Evolutionary conservation across 108 stramenopile genomes (phyloP), one percentile per base, ranked within the genome.

Genomic region (Stephanodiscus minutulus): DNA sequence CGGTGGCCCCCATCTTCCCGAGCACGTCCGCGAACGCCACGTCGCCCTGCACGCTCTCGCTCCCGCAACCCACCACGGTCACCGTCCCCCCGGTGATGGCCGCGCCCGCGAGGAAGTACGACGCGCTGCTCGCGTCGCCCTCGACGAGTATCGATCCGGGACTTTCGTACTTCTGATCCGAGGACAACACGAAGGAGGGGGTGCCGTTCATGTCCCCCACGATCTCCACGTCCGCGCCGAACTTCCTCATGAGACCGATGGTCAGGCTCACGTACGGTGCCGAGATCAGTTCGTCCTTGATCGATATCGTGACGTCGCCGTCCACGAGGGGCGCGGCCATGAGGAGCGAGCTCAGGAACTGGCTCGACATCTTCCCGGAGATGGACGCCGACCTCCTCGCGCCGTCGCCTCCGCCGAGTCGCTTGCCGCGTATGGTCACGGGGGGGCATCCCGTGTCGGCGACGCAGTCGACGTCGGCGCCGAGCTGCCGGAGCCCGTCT

Each of bases 341-440:
- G 68, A 98, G 94, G 7, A 97, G 71, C 1, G 96, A 95, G 7
- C 93, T 95, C 4, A 98, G 87, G 77, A 97, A 97, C 72, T 97
- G 98, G 15, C 89, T 91, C n/a, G 96, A 97, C 91, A 97, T 98
- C 76, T 97, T 96, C 35, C 98, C 98, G 60, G 91, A 90, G 66
- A 98, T 96, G 13, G 82, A 74, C 15, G 91, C 84, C 83, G 76
- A 76, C 36, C 43, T 12, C 43, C 15, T 0, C 12, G 13, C 31
- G 31, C 5, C 31, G 47, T 27, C 29, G 29, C 87, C 93, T 2
- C 87, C 90, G 41, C 77, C 61, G 24, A 94, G 57, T 20, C 85
- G 81, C 47, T 87, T 76, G 25, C 89, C 90, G 54, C 85, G 77
- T 70, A 96, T 96, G 15, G 76, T 92, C 41, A 97, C 96, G 0